These are phyloP conservation scores for Didymella segeticola DNA, from an alignment of 2,329 filamentous ascomycete genomes.

Conservation along the genomic window DNA sequence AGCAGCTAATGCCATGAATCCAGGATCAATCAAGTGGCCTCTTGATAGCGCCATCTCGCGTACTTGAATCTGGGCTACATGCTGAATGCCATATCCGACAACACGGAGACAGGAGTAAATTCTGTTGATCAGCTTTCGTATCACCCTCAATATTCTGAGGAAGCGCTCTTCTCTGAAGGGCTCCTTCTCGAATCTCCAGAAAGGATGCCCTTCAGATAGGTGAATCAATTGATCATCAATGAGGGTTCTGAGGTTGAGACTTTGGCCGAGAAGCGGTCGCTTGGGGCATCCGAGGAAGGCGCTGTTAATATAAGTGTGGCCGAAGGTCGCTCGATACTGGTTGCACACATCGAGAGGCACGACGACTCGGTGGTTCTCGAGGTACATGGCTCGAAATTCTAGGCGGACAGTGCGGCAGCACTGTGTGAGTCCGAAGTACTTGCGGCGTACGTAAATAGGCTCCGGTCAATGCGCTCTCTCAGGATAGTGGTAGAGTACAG, in stretches of 20 bases:
- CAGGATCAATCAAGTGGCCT: no score
- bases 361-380: not conserved
- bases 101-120: no score
- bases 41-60: no score
- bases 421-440: not conserved
- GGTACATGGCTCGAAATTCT: not conserved
- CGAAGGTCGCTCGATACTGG: not conserved
- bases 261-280: not conserved
- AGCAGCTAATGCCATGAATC: no score
- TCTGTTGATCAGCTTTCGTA: no score
- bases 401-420: not conserved
- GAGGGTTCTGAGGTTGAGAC: not conserved
- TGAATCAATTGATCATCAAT: no score
- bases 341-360: not conserved
- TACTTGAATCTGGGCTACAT: no score
- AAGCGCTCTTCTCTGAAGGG: not conserved
- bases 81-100: no score
- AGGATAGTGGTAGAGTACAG: not conserved
- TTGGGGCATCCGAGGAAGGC: not conserved
- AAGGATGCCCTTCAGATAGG: not conserved
- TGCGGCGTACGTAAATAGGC: not conserved
- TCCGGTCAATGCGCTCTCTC: no score
- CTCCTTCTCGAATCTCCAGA: not conserved
- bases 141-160: not conserved
- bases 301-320: not conserved